phyloP scores from a whole-genome alignment of 2,329 filamentous ascomycete genomes.

The Iodosphaeria phyllophila region DNA sequence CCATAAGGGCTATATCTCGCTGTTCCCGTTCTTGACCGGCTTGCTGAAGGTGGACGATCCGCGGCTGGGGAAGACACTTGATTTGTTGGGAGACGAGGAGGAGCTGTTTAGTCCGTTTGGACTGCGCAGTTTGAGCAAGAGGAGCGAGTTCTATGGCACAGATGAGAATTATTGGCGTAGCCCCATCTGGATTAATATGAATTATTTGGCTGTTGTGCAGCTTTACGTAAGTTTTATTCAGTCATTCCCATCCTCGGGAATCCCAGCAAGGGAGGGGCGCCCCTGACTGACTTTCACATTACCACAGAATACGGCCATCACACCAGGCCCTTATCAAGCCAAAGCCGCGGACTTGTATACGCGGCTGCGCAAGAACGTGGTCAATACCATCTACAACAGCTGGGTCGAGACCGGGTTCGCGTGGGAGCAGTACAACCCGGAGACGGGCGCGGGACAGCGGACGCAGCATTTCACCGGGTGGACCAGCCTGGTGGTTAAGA shows the following conservation, averaged over 20 bases:
- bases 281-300: conserved; percentile 1
- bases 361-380: conserved; percentile 62
- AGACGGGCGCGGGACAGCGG: conserved; percentile 80
- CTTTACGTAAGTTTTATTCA: conserved; percentile 44
- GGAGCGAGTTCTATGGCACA: conserved; percentile 68
- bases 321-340: conserved; percentile 46
- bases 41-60: conserved; percentile 56
- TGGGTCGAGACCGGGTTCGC: conserved; percentile 91
- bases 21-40: conserved; percentile 83
- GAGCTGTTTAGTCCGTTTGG: conserved; percentile 83
- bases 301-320: conserved; percentile 41
- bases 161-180: conserved; percentile 95
- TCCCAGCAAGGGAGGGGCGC: too few species aligned
- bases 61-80: conserved; percentile 54
- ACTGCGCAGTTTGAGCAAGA: conserved; percentile 75
- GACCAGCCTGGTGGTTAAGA: conserved; percentile 96
- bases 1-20: conserved; percentile 88
- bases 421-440: conserved; percentile 96
- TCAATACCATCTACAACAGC: conserved; percentile 71
- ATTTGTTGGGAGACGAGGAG: conserved; percentile 61
- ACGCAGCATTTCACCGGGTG: conserved; percentile 97
- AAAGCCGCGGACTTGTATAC: conserved; percentile 59
- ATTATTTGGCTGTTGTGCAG: conserved; percentile 69
- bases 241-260: background rate
- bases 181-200: conserved; percentile 91